These are phyloP conservation scores for Pythium phragmiticola DNA, from an alignment of 352 stramenopile species.

Conservation along the genomic window DNA sequence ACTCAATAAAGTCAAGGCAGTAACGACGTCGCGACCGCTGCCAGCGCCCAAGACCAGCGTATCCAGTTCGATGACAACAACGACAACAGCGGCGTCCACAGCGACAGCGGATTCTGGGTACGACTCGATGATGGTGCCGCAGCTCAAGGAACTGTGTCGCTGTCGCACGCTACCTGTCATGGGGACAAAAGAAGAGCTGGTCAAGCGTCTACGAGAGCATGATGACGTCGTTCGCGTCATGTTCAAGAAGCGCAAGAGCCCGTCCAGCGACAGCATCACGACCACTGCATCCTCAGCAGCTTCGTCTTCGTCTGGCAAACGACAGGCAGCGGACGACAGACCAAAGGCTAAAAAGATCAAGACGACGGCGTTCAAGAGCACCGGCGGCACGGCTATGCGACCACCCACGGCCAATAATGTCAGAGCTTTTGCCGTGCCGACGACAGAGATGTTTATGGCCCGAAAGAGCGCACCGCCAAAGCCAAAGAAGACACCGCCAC, in stretches of 20 bases:
- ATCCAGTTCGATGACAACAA: neutral
- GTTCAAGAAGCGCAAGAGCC: constrained; percentile 26
- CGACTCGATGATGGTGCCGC: constrained; percentile 17
- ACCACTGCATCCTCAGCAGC: neutral
- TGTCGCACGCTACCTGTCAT: constrained; percentile 20
- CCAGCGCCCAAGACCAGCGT: constrained; percentile 1
- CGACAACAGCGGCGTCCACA: neutral
- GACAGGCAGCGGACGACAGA: neutral
- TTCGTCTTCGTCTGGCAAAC: neutral
- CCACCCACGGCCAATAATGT: constrained; percentile 1
- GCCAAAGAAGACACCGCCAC: neutral
- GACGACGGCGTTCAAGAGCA: neutral
- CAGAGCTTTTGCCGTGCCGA: neutral
- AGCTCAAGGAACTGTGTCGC: constrained; percentile 25
- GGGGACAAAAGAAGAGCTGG: constrained; percentile 22
- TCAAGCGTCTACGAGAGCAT: constrained; percentile 17
- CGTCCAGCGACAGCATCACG: neutral
- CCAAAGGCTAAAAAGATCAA: constrained; percentile 16
- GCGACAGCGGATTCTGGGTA: constrained; percentile 6
- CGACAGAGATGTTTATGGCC: neutral
- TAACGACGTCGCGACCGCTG: constrained; percentile 2
- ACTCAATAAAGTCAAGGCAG: neutral
- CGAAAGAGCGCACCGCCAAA: constrained; percentile 9
- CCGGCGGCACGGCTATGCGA: neutral
- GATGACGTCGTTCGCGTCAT: constrained; percentile 18